Conservation (phyloP, 1,284 basidiomycete species). For the Microbotryum violaceum region DNA sequence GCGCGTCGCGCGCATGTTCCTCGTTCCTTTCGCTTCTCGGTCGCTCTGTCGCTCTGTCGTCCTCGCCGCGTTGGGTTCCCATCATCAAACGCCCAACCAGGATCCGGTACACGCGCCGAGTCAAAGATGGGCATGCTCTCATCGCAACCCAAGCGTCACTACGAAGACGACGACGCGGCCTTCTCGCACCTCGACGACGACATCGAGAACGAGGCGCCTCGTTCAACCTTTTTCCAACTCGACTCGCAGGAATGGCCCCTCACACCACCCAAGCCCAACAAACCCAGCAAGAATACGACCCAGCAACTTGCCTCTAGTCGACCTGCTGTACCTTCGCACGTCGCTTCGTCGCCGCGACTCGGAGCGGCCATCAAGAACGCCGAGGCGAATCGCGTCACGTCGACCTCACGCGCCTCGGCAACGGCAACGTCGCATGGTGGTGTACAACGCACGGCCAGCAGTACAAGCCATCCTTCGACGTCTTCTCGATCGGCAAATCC, state of each 20-base stretch:
- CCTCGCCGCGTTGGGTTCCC: too few species aligned
- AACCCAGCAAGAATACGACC: background rate
- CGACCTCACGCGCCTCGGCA: background rate
- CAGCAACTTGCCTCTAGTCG: background rate
- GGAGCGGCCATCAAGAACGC: background rate
- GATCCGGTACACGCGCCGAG: too few species aligned
- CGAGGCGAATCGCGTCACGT: background rate
- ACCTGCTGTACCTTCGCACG: background rate
- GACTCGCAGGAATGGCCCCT: conserved; percentile 23
- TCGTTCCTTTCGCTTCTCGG: too few species aligned
- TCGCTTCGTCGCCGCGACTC: background rate
- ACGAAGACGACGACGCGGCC: conserved; percentile 18
- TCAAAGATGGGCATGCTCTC: conserved; percentile 12
- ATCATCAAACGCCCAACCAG: too few species aligned
- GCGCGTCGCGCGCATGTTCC: too few species aligned
- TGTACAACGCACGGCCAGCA: background rate
- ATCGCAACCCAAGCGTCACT: conserved; percentile 24
- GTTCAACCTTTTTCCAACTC: conserved; percentile 12
- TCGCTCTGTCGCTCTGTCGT: too few species aligned
- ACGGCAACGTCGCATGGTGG: background rate
- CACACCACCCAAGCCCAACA: conserved; percentile 12
- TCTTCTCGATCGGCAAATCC: too few species aligned
- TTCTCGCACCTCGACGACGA: too few species aligned
- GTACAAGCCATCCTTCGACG: too few species aligned
- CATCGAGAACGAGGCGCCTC: conserved; percentile 15